phyloP scores from a whole-genome alignment of 345 rosid genomes.

The Brassica rapa region DNA sequence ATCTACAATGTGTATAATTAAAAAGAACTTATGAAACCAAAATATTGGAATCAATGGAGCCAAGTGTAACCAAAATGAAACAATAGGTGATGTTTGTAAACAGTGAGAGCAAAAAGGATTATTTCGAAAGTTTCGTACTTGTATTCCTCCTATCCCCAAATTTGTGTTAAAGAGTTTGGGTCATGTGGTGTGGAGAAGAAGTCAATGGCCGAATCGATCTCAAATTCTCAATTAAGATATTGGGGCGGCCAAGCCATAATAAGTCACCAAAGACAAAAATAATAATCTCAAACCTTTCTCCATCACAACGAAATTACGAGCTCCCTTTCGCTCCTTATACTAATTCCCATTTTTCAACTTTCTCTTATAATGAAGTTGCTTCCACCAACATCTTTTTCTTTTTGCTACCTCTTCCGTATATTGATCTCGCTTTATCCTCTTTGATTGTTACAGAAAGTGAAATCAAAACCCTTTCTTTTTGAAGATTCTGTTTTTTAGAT shows the following conservation, averaged over 20 bases:
- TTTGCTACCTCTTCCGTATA: conserved; percentile 9
- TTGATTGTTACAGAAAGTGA: not conserved
- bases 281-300: conserved; percentile 20
- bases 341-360: conserved; percentile 23
- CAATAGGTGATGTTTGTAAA: not conserved
- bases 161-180: not conserved
- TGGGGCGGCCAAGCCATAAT: not conserved
- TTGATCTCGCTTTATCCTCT: conserved; percentile 5
- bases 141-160: not conserved
- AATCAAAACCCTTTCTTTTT: not conserved
- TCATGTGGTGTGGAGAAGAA: conserved; percentile 11
- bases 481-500: not conserved
- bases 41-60: not conserved
- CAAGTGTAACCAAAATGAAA: not conserved
- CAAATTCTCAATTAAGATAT: not conserved
- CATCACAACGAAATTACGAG: conserved; percentile 30
- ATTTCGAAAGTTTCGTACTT: not conserved
- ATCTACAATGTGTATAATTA: too few relatives aligned
- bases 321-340: conserved; percentile 9
- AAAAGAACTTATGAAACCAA: not conserved
- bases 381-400: not conserved
- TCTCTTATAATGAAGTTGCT: conserved; percentile 4
- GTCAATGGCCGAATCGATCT: conserved; percentile 23
- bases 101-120: not conserved
- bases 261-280: not conserved